Conservation (phyloP, 2,329 filamentous ascomycete species). For the Aspergillus hortae region DNA sequence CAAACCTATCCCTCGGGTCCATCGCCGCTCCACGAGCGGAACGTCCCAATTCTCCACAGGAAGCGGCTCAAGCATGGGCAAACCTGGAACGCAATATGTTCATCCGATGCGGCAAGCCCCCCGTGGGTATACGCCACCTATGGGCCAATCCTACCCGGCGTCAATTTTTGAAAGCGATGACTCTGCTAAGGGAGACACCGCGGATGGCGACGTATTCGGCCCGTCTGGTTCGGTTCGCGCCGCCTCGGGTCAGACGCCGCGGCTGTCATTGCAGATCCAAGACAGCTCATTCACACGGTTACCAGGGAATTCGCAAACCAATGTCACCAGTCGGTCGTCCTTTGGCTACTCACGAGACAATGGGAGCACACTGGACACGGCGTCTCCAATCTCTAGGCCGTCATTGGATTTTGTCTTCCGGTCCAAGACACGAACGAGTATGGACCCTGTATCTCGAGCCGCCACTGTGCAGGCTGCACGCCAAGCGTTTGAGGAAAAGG, state of each 20-base stretch:
- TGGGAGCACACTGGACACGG: conserved; percentile 47
- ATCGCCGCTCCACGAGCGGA: conserved; percentile 54
- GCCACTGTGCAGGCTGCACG: conserved; percentile 55
- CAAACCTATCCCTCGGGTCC: conserved; percentile 41
- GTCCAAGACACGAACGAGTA: conserved; percentile 47
- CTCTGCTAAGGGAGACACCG: conserved; percentile 41
- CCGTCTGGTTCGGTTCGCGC: conserved; percentile 27
- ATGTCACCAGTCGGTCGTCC: conserved; percentile 48
- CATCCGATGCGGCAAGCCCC: conserved; percentile 56
- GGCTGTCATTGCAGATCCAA: conserved; percentile 36
- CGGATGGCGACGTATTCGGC: conserved; percentile 39
- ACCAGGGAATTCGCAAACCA: conserved; percentile 51
- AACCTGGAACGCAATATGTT: conserved; percentile 50
- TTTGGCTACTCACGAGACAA: conserved; percentile 49
- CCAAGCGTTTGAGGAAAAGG: conserved; percentile 57
- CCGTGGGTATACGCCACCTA: conserved; percentile 52
- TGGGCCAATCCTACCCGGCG: conserved; percentile 47
- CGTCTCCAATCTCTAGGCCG: conserved; percentile 52
- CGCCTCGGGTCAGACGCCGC: conserved; percentile 26
- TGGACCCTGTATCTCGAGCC: conserved; percentile 52
- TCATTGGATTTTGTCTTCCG: conserved; percentile 56
- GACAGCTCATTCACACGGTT: conserved; percentile 45
- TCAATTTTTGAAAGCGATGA: conserved; percentile 47
- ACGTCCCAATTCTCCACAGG: conserved; percentile 52
- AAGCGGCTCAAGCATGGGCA: conserved; percentile 44